phyloP scores from a whole-genome alignment of 1,284 basidiomycete genomes.

The Bondarzewia mesenterica region DNA sequence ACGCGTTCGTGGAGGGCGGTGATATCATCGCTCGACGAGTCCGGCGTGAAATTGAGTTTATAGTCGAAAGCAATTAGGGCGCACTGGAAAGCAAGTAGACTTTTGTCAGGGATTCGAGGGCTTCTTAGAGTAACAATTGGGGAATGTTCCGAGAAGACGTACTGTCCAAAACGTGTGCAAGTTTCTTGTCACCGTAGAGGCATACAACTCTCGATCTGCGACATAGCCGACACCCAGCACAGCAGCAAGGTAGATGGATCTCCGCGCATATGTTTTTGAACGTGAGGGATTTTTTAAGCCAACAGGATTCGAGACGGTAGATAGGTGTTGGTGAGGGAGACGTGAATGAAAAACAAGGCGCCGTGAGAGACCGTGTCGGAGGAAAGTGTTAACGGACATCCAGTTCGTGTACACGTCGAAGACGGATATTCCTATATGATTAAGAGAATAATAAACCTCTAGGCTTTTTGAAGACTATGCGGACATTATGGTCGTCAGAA shows the following conservation, averaged over 20 bases:
- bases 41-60: conserved; percentile 75
- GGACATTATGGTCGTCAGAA: no score
- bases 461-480: no score
- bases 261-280: background rate
- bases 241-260: background rate
- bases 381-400: no score
- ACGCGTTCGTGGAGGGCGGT: conserved; percentile 77
- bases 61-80: conserved; percentile 66
- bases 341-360: no score
- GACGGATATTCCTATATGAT: no score
- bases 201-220: conserved; percentile 55
- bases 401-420: no score
- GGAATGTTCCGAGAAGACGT: conserved; percentile 17
- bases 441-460: no score
- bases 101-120: background rate
- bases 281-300: conserved; percentile 15
- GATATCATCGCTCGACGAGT: conserved; percentile 54
- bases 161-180: conserved; percentile 62
- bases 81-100: conserved; percentile 36
- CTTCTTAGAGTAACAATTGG: no score
- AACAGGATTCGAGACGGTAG: no score
- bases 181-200: conserved; percentile 58
- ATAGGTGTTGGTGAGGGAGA: no score
- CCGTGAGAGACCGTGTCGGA: no score
- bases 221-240: conserved; percentile 29